Conservation (phyloP, 805 yeast species). For the Lipomyces oligophaga region DNA sequence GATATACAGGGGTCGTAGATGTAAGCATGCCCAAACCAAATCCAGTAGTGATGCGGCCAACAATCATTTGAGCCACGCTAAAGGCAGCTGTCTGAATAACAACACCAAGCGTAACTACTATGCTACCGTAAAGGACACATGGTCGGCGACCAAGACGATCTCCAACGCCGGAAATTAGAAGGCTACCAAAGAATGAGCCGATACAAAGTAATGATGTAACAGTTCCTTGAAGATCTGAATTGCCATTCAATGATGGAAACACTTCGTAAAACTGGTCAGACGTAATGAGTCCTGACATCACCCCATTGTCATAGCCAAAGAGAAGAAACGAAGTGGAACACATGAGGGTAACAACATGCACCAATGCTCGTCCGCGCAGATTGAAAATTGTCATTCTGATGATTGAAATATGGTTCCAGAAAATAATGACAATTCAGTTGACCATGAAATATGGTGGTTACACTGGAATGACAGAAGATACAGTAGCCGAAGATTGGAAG, state of each 20-base stretch:
- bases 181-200: conserved; percentile 21
- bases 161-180: conserved; percentile 3
- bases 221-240: background rate
- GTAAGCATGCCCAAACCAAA: conserved; percentile 32
- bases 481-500: no score
- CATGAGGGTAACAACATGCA: background rate
- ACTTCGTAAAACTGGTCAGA: background rate
- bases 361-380: background rate
- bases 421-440: background rate
- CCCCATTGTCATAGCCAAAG: conserved; percentile 2
- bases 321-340: background rate
- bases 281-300: background rate
- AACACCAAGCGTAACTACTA: conserved; percentile 34
- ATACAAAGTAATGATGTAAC: background rate
- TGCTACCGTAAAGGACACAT: background rate
- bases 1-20: conserved; percentile 68
- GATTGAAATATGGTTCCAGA: conserved; percentile 7
- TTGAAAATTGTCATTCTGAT: background rate
- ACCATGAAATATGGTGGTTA: no score
- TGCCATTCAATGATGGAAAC: background rate
- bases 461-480: no score
- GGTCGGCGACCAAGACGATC: conserved; percentile 15
- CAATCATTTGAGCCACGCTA: conserved; percentile 62
- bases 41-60: conserved; percentile 53
- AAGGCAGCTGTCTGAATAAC: conserved; percentile 54